Evolutionary conservation across 2,329 filamentous ascomycete species (phyloP), one percentile per base, ranked within the genome.

Genomic region (Anthostomella pinea): DNA sequence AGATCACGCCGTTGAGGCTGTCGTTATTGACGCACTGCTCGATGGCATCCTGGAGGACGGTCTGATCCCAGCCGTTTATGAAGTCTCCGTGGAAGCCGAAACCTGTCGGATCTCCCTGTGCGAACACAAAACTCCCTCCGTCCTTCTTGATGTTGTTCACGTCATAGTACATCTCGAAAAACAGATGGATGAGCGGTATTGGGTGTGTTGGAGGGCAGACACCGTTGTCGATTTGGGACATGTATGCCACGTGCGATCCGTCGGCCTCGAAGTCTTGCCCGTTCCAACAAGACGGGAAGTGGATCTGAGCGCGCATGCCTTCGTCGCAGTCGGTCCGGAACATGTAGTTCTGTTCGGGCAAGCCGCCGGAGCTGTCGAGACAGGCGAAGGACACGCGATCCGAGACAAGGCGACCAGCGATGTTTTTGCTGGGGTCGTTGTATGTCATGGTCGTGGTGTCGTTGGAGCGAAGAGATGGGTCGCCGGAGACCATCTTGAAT

Each of bases 251-350:
- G 38, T 68, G 65, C 14, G 54, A 61, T 31, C 65, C 58, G 46
- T 68, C 64, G 2, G 53, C 20, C 30, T 33, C 62, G 51, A 79
- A 73, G 43, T 77, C 68, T 43, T 69, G 63, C 18, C 79, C 79
- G 45, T 79, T 75, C 71, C 78, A 80, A 62, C 79, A 83, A 7
- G 73, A 77, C 5, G 77, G 79, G 59, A 82, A 81, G 55, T 75
- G 73, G 19, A 82, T 60, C 54, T 21, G 39, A 43, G 9, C 31
- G 29, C 3, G 31, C 34, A 2, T 43, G 31, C 18, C 38, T 43
- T 27, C 30, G 16, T 29, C 35, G 30, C 30, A 33, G 20, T 33
- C 21, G n/a, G 30, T 33, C 20, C 81, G 84, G 52, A 77, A 70
- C 39, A 58, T 59, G 18, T 66, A 66, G 46, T 81, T 56, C 35